Evolutionary conservation across 495 filamentous ascomycete genomes (phyloP), one percentile per base, ranked within the genome.

Genomic region (Penicillium ucsense): DNA sequence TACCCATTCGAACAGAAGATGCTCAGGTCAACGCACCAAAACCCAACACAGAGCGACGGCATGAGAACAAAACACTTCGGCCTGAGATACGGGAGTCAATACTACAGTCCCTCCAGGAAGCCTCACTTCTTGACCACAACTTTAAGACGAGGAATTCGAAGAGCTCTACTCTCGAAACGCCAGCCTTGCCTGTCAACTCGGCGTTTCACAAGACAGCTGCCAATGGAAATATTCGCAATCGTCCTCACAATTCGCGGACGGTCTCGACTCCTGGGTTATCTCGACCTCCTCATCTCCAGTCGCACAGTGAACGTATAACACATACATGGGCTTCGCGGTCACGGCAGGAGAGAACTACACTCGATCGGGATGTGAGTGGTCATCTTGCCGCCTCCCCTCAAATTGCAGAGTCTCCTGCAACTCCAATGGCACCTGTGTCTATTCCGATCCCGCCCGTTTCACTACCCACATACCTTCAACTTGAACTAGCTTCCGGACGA

Each of bases 391-490:
- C 56, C 5, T 58, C 61, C 9, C 53, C 54, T 41, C 64, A 61
- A 30, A 54, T 61, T 7, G 47, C 46, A 6, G 71, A 76, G 32
- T 56, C 63, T 5, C 50, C 70, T n/a, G 57, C 77, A 28, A 67
- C 80, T 3, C 87, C 87, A 6, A 84, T 85, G 0, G 75, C 86
- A 61, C 80, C 82, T 31, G 67, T 74, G n/a, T 62, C 77, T 4
- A 80, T 94, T 39, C 89, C 89, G 6, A 67, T 92, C 0, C 89
- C 89, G 6, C 89, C 89, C 4, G 73, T 89, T 61, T 94, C 89
- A 0, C 77, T 96, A 42, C 87, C 88, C 4, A 92, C 88, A 3
- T 85, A 92, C 56, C 73, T 96, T 8, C 87, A 95, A 56, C 79
- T 96, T 8, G 89, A 96, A 57, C 73, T 96, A 28, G 83, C 89